Conservation (phyloP, 495 filamentous ascomycete genomes). For the Xylaria castorea region DNA sequence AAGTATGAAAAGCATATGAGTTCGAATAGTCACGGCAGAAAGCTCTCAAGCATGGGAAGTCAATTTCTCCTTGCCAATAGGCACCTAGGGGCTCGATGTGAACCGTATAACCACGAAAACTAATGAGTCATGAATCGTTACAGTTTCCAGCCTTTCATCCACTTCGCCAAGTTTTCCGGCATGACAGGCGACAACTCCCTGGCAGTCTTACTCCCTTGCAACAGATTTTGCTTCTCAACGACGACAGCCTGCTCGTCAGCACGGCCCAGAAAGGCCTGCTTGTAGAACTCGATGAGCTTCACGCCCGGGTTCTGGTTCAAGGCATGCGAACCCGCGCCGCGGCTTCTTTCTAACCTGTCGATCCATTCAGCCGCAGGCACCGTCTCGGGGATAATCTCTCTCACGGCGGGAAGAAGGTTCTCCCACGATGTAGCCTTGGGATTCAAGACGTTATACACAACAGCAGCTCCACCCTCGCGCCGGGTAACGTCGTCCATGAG, state of each 20-base stretch:
- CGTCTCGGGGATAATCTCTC: conserved; percentile 24
- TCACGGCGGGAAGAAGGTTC: conserved; percentile 33
- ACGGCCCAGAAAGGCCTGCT: conserved; percentile 29
- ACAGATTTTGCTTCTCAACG: conserved; percentile 30
- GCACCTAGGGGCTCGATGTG: background rate
- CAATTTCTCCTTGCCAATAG: background rate
- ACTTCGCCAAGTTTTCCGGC: conserved; percentile 37
- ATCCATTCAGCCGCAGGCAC: conserved; percentile 34
- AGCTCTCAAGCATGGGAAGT: background rate
- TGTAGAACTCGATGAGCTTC: conserved; percentile 39
- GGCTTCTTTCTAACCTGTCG: conserved; percentile 34
- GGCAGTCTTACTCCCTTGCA: conserved; percentile 36
- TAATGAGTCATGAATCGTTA: background rate
- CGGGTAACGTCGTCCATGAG: conserved; percentile 32
- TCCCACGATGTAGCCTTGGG: conserved; percentile 31
- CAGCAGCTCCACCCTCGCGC: conserved; percentile 22
- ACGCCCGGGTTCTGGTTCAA: conserved; percentile 35
- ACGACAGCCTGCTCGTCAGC: conserved; percentile 29
- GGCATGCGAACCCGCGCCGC: conserved; percentile 17
- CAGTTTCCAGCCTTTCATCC: conserved; percentile 38
- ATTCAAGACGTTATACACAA: conserved; percentile 39
- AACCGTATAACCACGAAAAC: background rate
- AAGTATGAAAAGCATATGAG: background rate
- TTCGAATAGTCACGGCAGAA: background rate
- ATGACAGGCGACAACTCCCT: conserved; percentile 34